phyloP scores from a whole-genome alignment of 2,329 filamentous ascomycete species.

The Rugonectria rugulosa region DNA sequence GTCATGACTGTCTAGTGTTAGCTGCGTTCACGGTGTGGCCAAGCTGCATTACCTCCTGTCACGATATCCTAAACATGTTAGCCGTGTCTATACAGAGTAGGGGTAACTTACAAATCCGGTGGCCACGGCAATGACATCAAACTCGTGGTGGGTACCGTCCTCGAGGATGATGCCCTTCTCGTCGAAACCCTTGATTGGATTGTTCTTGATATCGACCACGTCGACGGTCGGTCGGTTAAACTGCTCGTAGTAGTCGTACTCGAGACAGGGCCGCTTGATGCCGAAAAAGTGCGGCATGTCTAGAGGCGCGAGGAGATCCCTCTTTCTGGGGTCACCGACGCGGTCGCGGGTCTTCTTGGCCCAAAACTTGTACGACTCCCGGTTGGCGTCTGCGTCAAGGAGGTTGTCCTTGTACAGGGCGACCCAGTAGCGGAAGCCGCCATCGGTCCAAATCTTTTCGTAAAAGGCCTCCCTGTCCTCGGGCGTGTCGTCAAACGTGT shows the following conservation, averaged over 20 bases:
- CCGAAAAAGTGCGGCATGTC: slow-evolving; percentile 63
- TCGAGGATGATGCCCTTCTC: slow-evolving; percentile 50
- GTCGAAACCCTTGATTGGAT: slow-evolving; percentile 50
- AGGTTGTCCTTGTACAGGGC: slow-evolving; percentile 62
- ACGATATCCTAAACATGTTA: slow-evolving; percentile 40
- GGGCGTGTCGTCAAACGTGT: slow-evolving; percentile 61
- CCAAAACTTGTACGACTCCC: slow-evolving; percentile 64
- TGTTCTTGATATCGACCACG: slow-evolving; percentile 51
- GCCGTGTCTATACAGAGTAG: background rate
- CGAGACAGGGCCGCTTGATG: slow-evolving; percentile 56
- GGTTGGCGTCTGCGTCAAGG: slow-evolving; percentile 54
- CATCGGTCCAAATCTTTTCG: slow-evolving; percentile 56
- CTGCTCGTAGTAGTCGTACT: slow-evolving; percentile 55
- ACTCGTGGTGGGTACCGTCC: slow-evolving; percentile 51
- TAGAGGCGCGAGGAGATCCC: slow-evolving; percentile 60
- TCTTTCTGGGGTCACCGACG: slow-evolving; percentile 56
- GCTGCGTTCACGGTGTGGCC: background rate
- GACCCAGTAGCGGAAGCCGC: slow-evolving; percentile 65
- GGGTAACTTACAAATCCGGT: slow-evolving; percentile 53
- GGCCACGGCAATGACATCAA: slow-evolving; percentile 54
- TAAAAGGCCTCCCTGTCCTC: slow-evolving; percentile 59
- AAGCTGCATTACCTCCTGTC: slow-evolving; percentile 42
- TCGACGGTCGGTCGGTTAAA: slow-evolving; percentile 54
- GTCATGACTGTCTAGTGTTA: slow-evolving; percentile 47
- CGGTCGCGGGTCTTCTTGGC: slow-evolving; percentile 57